Conservation (phyloP, 257 asterid genomes). For the Solanum boliviense region DNA sequence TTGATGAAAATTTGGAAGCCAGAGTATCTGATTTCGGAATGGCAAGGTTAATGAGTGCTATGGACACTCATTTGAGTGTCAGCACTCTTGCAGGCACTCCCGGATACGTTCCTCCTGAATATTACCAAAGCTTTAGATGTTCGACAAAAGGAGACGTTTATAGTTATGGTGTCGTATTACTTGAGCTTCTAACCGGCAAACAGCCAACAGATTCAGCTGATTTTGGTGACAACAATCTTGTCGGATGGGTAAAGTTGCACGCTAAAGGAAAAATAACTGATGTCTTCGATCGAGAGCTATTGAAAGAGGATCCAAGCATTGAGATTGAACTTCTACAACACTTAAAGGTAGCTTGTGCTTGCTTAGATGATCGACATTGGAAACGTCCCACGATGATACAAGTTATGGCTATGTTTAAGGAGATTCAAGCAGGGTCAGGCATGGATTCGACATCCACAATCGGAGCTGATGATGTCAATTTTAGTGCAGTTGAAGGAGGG, state of each 20-base stretch:
- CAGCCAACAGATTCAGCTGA: conserved; percentile 82
- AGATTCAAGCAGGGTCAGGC: conserved; percentile 72
- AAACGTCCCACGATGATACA: conserved; percentile 83
- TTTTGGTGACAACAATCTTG: conserved; percentile 88
- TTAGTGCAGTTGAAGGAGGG: conserved; percentile 43
- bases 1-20: conserved; percentile 78
- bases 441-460: conserved; percentile 46
- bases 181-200: conserved; percentile 80
- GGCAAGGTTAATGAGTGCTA: conserved; percentile 81
- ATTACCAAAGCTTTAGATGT: conserved; percentile 85
- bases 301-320: conserved; percentile 61
- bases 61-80: conserved; percentile 88
- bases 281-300: conserved; percentile 51
- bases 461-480: conserved; percentile 28
- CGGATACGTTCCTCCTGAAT: conserved; percentile 93
- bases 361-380: conserved; percentile 77
- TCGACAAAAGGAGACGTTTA: conserved; percentile 87
- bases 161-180: conserved; percentile 83
- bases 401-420: conserved; percentile 81
- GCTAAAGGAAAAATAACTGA: conserved; percentile 54
- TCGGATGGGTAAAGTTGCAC: conserved; percentile 84
- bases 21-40: conserved; percentile 94
- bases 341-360: conserved; percentile 61
- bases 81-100: conserved; percentile 96
- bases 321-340: conserved; percentile 74